Percentiles rank a stretch among this genome's conserved stretches.
These are phyloP conservation scores for Cladosporium sp. DNA, from an alignment of 2,329 filamentous ascomycete species.

Conservation along the genomic window DNA sequence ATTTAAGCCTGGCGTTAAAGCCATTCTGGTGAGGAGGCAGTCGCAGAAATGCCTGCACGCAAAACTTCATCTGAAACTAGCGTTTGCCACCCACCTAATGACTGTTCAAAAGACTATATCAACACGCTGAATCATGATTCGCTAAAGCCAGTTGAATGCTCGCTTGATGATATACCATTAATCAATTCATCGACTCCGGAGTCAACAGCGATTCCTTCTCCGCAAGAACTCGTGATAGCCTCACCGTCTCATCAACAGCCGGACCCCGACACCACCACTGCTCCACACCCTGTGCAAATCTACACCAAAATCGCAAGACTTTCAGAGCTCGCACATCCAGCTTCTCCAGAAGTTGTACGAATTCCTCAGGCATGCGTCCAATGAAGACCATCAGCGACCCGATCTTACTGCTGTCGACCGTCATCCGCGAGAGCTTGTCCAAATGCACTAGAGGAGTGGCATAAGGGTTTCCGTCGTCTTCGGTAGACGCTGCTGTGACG, in stretches of 20 bases:
- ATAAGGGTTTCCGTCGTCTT: constrained; percentile 5
- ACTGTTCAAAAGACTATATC: no score
- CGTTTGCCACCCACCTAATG: no score
- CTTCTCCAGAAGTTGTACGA: constrained; percentile 2
- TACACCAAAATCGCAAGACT: constrained; percentile 8
- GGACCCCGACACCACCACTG: constrained; percentile 11
- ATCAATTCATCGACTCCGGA: constrained; percentile 3
- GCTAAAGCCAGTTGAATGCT: no score
- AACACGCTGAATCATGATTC: no score
- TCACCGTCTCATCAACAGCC: constrained; percentile 3
- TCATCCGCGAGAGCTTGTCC: neutral
- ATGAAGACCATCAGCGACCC: constrained; percentile 9
- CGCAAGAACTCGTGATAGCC: neutral
- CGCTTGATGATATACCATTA: no score
- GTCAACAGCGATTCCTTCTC: neutral
- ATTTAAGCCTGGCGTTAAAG: no score
- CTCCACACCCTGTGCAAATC: neutral
- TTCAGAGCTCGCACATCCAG: constrained; percentile 5
- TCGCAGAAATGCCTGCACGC: no score
- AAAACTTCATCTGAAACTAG: no score
- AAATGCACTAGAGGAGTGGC: constrained; percentile 7
- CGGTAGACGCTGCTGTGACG: neutral
- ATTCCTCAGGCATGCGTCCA: constrained; percentile 8
- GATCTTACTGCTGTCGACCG: constrained; percentile 6
- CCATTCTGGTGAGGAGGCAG: no score